Evolutionary conservation across 2,329 filamentous ascomycete species (phyloP).

Genomic region (Eutypella sp.): DNA sequence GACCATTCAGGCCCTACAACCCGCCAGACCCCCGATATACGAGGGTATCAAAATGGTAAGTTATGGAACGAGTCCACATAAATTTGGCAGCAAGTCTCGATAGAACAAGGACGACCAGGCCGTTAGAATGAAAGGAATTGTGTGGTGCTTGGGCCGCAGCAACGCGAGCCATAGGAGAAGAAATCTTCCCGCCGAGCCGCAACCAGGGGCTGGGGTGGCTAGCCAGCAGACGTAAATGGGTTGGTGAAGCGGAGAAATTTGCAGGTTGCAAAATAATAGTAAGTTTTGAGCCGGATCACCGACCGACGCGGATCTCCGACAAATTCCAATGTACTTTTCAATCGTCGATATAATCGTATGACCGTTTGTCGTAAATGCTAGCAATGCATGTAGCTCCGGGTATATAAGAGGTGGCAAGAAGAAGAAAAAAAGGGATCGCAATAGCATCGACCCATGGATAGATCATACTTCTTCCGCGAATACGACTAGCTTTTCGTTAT

Average conservation of each 20-base stretch:
- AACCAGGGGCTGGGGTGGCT: neutral
- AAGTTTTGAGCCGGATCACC: neutral
- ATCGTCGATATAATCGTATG: conserved; percentile 6
- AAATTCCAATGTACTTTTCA: neutral
- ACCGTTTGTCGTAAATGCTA: conserved; percentile 19
- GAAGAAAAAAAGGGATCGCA: conserved; percentile 12
- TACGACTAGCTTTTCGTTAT: conserved; percentile 83
- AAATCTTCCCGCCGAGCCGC: no score
- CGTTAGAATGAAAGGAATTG: neutral
- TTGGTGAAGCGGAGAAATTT: neutral
- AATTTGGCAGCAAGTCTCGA: neutral
- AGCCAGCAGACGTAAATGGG: neutral
- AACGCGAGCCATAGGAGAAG: no score
- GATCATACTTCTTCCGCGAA: conserved; percentile 55
- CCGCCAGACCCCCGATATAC: neutral
- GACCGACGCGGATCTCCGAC: conserved; percentile 1
- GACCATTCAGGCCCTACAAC: neutral
- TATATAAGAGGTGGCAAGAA: conserved; percentile 22
- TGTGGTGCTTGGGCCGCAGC: no score
- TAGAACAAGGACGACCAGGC: neutral
- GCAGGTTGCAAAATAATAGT: neutral
- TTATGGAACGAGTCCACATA: neutral
- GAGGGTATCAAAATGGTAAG: neutral
- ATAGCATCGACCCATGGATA: conserved; percentile 8
- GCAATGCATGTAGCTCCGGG: conserved; percentile 16